Conservation (phyloP, 371 early-diverging fungal species). For the Blakeslea trispora region DNA sequence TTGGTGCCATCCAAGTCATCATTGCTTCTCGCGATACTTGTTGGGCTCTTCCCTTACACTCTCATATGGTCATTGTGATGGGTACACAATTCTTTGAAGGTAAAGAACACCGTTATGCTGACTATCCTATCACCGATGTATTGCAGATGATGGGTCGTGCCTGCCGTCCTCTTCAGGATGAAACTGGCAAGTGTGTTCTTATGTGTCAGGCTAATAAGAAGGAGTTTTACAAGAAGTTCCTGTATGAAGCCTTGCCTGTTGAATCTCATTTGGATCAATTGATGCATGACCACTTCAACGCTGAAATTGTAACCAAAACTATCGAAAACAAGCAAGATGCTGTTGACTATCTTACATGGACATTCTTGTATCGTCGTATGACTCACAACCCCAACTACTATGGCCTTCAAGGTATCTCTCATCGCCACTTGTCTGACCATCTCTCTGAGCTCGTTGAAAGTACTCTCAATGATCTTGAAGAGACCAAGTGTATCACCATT, state of each 20-base stretch:
- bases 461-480: slow-evolving; percentile 82
- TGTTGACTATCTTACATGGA: slow-evolving; percentile 97
- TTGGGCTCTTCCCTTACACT: slow-evolving; percentile 83
- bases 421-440: slow-evolving; percentile 88
- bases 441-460: slow-evolving; percentile 94
- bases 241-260: slow-evolving; percentile 92
- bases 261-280: slow-evolving; percentile 91
- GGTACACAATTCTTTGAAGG: slow-evolving; percentile 95
- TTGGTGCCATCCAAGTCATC: slow-evolving; percentile 84
- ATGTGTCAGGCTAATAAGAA: slow-evolving; percentile 95
- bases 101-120: slow-evolving; percentile 92
- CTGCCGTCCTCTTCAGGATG: slow-evolving; percentile 66
- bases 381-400: slow-evolving; percentile 97
- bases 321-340: slow-evolving; percentile 98
- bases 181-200: slow-evolving; percentile 82
- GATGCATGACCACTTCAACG: slow-evolving; percentile 94
- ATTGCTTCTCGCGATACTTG: slow-evolving; percentile 90
- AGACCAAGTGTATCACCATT: slow-evolving; percentile 86
- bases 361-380: slow-evolving; percentile 94
- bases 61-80: slow-evolving; percentile 91
- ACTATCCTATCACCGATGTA: slow-evolving; percentile 92
- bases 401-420: slow-evolving; percentile 82
- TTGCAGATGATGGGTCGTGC: slow-evolving; percentile 97
- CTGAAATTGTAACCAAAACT: slow-evolving; percentile 92
- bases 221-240: slow-evolving; percentile 95